phyloP scores from a whole-genome alignment of 345 rosid genomes.

The Salix suchowensis region DNA sequence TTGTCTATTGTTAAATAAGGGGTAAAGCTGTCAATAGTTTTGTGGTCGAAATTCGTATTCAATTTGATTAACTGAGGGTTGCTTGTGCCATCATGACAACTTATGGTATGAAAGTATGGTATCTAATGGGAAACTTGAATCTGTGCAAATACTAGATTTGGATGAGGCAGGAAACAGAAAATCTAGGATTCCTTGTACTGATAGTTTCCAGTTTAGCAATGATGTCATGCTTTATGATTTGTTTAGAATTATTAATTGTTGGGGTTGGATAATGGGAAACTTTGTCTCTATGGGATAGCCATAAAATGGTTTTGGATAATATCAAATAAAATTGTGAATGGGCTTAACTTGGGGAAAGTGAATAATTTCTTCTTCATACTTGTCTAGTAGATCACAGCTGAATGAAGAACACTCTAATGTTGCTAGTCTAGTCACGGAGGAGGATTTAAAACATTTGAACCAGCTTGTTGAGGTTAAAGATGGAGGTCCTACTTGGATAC shows the following conservation, averaged over 20 bases:
- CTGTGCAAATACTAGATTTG: background rate
- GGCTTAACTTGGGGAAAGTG: background rate
- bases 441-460: slow-evolving; percentile 57
- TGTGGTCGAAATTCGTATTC: background rate
- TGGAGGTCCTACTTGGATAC: slow-evolving; percentile 68
- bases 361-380: background rate
- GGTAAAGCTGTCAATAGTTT: background rate
- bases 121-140: background rate
- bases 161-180: background rate
- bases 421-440: slow-evolving; percentile 38
- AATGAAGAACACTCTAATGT: slow-evolving; percentile 36
- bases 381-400: slow-evolving; percentile 28
- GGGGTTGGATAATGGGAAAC: background rate
- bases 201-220: background rate
- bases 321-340: background rate
- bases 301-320: background rate
- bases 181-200: background rate
- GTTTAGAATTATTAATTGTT: background rate
- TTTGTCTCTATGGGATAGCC: background rate
- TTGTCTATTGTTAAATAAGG: background rate
- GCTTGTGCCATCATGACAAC: background rate
- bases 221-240: background rate
- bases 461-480: slow-evolving; percentile 65
- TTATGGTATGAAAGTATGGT: background rate
- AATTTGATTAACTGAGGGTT: background rate